A percentile compares a stretch with the other conserved stretches of the same genome.
Conservation (phyloP, 495 filamentous ascomycete genomes). For the Chlorociboria aeruginascens region DNA sequence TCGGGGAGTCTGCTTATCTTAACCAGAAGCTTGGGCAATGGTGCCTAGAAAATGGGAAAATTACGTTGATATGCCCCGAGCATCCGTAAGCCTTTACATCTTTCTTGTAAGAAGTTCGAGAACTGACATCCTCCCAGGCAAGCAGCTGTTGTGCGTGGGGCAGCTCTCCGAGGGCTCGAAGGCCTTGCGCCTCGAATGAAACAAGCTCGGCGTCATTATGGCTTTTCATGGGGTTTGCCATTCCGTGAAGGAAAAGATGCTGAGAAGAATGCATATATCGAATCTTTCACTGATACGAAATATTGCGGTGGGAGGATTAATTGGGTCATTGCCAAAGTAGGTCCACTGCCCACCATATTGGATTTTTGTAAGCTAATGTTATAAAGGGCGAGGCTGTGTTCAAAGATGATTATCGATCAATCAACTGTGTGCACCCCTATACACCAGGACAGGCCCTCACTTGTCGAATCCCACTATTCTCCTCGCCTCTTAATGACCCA, state of each 20-base stretch:
- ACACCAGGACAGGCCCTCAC: too few relatives aligned
- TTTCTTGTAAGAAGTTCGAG: too few relatives aligned
- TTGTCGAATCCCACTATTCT: background rate
- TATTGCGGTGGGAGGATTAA: background rate
- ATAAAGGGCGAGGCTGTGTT: too few relatives aligned
- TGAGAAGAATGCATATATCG: background rate
- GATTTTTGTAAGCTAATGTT: too few relatives aligned
- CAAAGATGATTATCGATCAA: too few relatives aligned
- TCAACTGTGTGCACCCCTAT: too few relatives aligned
- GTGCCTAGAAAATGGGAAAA: too few relatives aligned
- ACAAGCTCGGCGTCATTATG: slow-evolving; percentile 5
- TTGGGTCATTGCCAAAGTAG: slow-evolving; percentile 10
- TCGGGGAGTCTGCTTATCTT: too few relatives aligned
- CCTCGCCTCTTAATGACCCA: background rate
- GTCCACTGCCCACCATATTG: background rate
- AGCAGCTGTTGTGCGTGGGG: slow-evolving; percentile 8
- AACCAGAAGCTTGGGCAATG: too few relatives aligned
- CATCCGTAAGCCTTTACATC: too few relatives aligned
- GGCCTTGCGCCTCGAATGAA: slow-evolving; percentile 6
- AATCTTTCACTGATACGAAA: background rate
- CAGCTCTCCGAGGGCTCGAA: slow-evolving; percentile 10
- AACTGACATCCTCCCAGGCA: background rate
- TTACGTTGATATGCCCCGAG: too few relatives aligned
- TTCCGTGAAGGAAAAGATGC: slow-evolving; percentile 7
- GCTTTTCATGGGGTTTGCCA: background rate